Evolutionary conservation across 2,329 filamentous ascomycete species (phyloP), one percentile per base, ranked within the genome.

Genomic region (Botrytis fragariae): DNA sequence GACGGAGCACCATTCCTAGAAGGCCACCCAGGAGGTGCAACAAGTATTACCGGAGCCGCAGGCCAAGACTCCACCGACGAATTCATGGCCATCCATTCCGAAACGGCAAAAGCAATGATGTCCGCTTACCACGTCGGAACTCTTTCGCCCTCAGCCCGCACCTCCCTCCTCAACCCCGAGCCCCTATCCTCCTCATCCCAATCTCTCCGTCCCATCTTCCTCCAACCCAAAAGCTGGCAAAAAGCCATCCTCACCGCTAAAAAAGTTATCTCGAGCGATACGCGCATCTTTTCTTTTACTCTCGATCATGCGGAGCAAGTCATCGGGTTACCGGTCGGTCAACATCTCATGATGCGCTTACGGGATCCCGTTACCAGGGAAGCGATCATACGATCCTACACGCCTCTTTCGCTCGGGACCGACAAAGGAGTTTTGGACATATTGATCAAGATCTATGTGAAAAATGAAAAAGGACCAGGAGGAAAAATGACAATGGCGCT

Each of bases 21-120:
- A 75, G 92, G 86, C 0, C 95, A 98, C 81, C 95, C 95, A 0
- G 95, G 95, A 69, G 95, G 95, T 69, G 93, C 93, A 4, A 89
- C 92, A 76, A 96, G 93, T 78, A 97, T 98, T 79, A 87, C 92
- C 71, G 91, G 91, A 42, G 93, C 91, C 4, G 94, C 94, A n/a
- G 94, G 91, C 0, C 85, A 93, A 78, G 94, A 98, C 82, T 89
- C 89, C 16, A 92, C 92, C 0, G 95, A 97, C 79, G 95, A 98
- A 77, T 98, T 97, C 81, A 88, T 97, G 84, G 92, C 93, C 22
- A 98, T 98, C 78, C 94, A 93, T 95, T 95, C 92, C 81, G 94
- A 97, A 83, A 97, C 93, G 25, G 95, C 95, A 48, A 97, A 97
- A 83, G 87, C 87, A 29, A 97, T 97, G 94, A 94, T 98, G 91